These are phyloP conservation scores for Gonapodya sp. DNA, from an alignment of 192 early-diverging fungal species.

Conservation along the genomic window DNA sequence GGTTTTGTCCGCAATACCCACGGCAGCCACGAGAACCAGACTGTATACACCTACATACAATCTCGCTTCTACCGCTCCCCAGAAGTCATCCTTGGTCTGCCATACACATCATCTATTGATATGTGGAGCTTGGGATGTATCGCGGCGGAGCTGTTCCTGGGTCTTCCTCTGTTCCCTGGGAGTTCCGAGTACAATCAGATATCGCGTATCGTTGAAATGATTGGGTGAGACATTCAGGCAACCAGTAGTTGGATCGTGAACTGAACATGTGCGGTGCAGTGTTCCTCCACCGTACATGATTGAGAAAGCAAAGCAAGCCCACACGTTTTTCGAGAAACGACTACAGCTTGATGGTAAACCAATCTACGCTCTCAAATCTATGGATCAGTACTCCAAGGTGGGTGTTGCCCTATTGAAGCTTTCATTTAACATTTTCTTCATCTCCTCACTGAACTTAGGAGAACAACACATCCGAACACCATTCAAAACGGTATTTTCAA, in stretches of 20 bases:
- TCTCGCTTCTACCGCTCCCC: conserved; percentile 94
- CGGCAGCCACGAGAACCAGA: conserved; percentile 68
- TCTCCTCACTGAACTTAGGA: conserved; percentile 47
- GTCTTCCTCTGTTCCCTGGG: conserved; percentile 91
- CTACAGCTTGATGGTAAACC: conserved; percentile 31
- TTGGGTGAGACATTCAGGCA: conserved; percentile 47
- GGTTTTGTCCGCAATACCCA: background rate
- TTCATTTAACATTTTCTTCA: background rate
- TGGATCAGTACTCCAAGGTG: conserved; percentile 66
- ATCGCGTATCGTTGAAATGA: conserved; percentile 83
- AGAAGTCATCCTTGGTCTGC: conserved; percentile 88
- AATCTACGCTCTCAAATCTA: conserved; percentile 61
- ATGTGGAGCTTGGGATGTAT: conserved; percentile 99
- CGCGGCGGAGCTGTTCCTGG: conserved; percentile 90
- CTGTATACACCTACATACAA: conserved; percentile 96
- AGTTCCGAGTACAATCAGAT: conserved; percentile 95
- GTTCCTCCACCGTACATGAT: conserved; percentile 85
- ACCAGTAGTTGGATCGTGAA: background rate
- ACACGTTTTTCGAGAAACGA: conserved; percentile 71
- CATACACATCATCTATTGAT: conserved; percentile 88
- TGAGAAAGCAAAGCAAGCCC: conserved; percentile 80
- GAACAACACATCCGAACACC: conserved; percentile 73
- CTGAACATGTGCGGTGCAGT: conserved; percentile 17
- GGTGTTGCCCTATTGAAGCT: background rate
- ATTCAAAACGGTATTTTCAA: conserved; percentile 84